phyloP scores from a whole-genome alignment of 768 basidiomycete genomes.

The Candolleomyces aberdarensis region DNA sequence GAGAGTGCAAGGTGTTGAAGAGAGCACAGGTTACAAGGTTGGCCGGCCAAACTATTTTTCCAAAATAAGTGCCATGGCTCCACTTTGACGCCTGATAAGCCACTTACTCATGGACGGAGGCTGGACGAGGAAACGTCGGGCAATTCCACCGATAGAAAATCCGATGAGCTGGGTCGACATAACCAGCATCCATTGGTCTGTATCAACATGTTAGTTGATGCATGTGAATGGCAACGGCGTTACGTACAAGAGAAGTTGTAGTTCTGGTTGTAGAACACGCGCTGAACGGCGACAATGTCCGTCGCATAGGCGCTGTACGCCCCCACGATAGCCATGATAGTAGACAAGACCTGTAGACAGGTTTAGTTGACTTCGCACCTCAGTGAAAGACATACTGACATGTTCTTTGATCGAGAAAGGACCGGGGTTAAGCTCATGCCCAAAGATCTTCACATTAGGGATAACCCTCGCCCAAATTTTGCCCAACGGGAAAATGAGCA shows the following conservation, averaged over 20 bases:
- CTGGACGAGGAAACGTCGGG: constrained; percentile 73
- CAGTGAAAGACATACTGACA: constrained; percentile 34
- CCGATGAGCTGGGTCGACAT: constrained; percentile 77
- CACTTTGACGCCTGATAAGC: neutral
- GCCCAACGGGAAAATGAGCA: constrained; percentile 66
- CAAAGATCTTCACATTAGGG: constrained; percentile 52
- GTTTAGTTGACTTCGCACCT: neutral
- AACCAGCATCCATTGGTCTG: constrained; percentile 78
- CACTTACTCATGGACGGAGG: constrained; percentile 66
- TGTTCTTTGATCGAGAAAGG: constrained; percentile 77
- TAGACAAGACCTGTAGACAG: constrained; percentile 46
- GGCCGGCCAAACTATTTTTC: constrained; percentile 67
- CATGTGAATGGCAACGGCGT: neutral
- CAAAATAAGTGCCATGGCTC: neutral
- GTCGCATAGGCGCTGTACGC: constrained; percentile 64
- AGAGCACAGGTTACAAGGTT: constrained; percentile 71
- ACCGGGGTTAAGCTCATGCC: constrained; percentile 57
- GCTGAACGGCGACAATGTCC: constrained; percentile 74
- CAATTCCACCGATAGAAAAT: constrained; percentile 74
- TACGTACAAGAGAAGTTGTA: constrained; percentile 56
- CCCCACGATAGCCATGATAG: constrained; percentile 45
- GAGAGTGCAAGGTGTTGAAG: constrained; percentile 81
- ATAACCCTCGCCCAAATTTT: constrained; percentile 54
- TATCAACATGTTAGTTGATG: constrained; percentile 8
- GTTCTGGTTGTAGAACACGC: constrained; percentile 65